A percentile compares a stretch with the other conserved stretches of the same genome.
Conservation (phyloP, 371 early-diverging fungal species). For the Rhizopus arrhizus region DNA sequence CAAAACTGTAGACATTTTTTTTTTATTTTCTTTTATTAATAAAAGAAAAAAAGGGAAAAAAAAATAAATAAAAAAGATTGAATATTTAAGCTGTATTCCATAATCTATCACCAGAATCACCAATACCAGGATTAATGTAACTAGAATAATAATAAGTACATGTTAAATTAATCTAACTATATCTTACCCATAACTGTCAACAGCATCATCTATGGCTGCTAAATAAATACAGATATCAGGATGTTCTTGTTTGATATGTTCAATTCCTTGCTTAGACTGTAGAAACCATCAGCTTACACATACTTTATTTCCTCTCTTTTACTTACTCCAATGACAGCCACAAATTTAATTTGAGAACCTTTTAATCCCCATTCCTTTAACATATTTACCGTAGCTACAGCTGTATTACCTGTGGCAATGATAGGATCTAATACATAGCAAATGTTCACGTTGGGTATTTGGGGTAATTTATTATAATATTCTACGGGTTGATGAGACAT, state of each 20-base stretch:
- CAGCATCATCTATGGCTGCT: constrained; percentile 70
- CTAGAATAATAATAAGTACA: constrained; percentile 27
- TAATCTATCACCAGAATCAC: constrained; percentile 81
- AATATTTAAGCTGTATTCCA: constrained; percentile 53
- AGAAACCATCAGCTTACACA: background rate
- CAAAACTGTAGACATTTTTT: constrained; percentile 16
- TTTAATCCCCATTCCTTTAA: constrained; percentile 80
- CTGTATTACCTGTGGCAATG: constrained; percentile 85
- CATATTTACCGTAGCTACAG: constrained; percentile 79
- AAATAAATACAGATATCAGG: constrained; percentile 76
- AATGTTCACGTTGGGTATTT: constrained; percentile 63
- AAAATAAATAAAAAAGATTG: constrained; percentile 1
- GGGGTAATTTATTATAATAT: constrained; percentile 90
- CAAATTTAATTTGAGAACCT: constrained; percentile 68
- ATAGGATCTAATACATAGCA: constrained; percentile 85
- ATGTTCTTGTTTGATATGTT: constrained; percentile 61
- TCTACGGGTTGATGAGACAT: constrained; percentile 85
- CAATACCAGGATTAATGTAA: constrained; percentile 74
- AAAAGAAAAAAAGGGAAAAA: constrained; percentile 5
- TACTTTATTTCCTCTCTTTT: background rate
- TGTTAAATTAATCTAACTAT: background rate
- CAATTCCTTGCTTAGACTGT: constrained; percentile 62
- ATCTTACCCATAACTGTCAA: constrained; percentile 63
- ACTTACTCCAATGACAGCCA: constrained; percentile 63
- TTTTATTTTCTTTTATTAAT: background rate